phyloP scores from a whole-genome alignment of 1,284 basidiomycete genomes.

The Phlebopus sp. region DNA sequence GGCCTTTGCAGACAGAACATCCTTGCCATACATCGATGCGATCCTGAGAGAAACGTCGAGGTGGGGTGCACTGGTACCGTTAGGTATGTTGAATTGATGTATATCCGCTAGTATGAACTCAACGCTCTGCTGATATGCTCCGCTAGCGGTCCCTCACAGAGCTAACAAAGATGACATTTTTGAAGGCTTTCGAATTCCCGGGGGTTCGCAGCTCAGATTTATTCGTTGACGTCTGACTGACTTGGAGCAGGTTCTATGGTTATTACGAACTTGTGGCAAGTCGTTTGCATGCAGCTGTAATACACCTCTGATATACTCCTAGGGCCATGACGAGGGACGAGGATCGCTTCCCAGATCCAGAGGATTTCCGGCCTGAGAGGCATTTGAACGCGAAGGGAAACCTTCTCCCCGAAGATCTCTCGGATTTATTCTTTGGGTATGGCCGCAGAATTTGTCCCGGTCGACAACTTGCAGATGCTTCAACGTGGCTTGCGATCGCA shows the following conservation, averaged over 20 bases:
- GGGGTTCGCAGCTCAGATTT: slow-evolving; percentile 17
- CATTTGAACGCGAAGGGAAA: slow-evolving; percentile 18
- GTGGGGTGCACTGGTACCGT: slow-evolving; percentile 23
- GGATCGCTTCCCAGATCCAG: slow-evolving; percentile 20
- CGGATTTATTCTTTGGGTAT: slow-evolving; percentile 19
- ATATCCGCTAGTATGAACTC: neutral
- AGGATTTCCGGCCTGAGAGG: slow-evolving; percentile 23
- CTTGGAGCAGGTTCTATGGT: slow-evolving; percentile 18
- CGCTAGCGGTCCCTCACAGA: slow-evolving; percentile 21
- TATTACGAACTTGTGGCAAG: slow-evolving; percentile 22
- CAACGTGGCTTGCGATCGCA: slow-evolving; percentile 18
- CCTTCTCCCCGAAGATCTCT: slow-evolving; percentile 13
- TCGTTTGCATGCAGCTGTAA: neutral
- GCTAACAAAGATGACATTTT: slow-evolving; percentile 25
- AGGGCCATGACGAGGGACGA: slow-evolving; percentile 26
- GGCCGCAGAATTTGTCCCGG: slow-evolving; percentile 27
- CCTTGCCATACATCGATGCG: slow-evolving; percentile 28
- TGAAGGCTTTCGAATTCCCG: slow-evolving; percentile 23
- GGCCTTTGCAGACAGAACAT: slow-evolving; percentile 18
- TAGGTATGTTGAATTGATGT: slow-evolving; percentile 21
- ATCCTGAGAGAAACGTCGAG: slow-evolving; percentile 23
- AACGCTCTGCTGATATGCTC: neutral
- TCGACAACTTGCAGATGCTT: slow-evolving; percentile 15
- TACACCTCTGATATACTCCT: neutral
- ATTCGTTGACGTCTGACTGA: neutral